Percentiles rank a stretch among this genome's conserved stretches.
Evolutionary conservation across 2,329 filamentous ascomycete genomes (phyloP).

Genomic region (Ascochyta clinopodiicola): DNA sequence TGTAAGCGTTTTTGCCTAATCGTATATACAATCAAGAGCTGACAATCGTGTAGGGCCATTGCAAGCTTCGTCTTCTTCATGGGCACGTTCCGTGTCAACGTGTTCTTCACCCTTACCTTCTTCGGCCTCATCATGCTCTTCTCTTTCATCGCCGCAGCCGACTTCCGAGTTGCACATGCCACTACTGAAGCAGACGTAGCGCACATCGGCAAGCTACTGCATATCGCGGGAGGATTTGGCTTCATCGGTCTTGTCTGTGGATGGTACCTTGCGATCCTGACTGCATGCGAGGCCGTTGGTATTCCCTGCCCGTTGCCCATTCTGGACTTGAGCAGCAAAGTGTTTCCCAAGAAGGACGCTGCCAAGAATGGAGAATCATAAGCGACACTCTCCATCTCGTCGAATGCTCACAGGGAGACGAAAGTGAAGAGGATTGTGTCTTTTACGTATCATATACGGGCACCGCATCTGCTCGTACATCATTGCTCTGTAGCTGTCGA

Average conservation of each 20-base stretch:
- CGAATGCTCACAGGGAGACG: no score
- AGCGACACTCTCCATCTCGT: no score
- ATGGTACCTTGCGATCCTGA: slow-evolving; percentile 29
- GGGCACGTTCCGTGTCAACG: slow-evolving; percentile 27
- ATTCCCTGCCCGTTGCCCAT: slow-evolving; percentile 30
- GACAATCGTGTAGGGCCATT: slow-evolving; percentile 19
- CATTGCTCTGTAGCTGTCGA: no score
- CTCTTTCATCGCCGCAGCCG: slow-evolving; percentile 27
- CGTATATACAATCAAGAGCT: neutral
- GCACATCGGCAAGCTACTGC: slow-evolving; percentile 22
- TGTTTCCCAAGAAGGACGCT: slow-evolving; percentile 20
- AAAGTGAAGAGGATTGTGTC: no score
- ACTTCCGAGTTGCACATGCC: slow-evolving; percentile 20
- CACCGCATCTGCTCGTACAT: no score
- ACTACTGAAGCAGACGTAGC: slow-evolving; percentile 22
- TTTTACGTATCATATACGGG: no score
- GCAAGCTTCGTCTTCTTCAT: slow-evolving; percentile 28
- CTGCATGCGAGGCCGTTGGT: slow-evolving; percentile 26
- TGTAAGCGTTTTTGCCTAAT: slow-evolving; percentile 12
- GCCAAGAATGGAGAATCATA: neutral
- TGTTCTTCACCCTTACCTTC: slow-evolving; percentile 25
- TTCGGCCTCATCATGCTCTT: slow-evolving; percentile 29
- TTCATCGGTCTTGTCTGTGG: slow-evolving; percentile 24
- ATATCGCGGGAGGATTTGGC: slow-evolving; percentile 24
- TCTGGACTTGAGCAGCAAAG: slow-evolving; percentile 27